phyloP scores from a whole-genome alignment of 108 stramenopile species.

The Poteriospumella lacustris region DNA sequence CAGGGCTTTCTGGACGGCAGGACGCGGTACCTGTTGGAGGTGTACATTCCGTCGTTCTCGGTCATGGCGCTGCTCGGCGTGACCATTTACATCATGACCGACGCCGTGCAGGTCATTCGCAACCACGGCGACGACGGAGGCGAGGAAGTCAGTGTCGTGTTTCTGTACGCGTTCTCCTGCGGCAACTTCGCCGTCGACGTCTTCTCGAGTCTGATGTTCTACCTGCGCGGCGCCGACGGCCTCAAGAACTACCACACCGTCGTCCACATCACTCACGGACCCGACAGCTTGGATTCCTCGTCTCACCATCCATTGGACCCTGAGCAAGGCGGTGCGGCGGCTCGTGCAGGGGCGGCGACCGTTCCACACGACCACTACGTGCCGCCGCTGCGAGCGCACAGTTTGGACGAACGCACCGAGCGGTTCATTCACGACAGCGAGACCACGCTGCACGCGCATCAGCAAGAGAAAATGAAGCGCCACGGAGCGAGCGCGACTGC shows the following conservation, averaged over 20 bases:
- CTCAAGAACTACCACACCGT: background rate
- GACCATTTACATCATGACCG: background rate
- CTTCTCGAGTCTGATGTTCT: background rate
- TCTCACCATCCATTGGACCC: no score
- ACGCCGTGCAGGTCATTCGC: background rate
- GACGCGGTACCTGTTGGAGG: background rate
- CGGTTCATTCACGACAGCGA: no score
- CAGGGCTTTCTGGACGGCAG: background rate
- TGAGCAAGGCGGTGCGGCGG: background rate
- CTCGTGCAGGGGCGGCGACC: no score
- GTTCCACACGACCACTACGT: no score
- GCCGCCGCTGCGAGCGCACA: background rate
- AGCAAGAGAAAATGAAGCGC: no score
- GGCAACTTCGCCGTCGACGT: slow-evolving; percentile 12
- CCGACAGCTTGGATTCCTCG: no score
- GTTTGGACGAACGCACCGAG: background rate
- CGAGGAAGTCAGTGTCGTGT: slow-evolving; percentile 5
- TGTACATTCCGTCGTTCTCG: slow-evolving; percentile 7
- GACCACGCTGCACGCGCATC: no score
- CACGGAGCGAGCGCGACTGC: no score
- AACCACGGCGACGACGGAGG: background rate
- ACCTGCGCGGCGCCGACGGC: background rate
- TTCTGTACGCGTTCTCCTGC: slow-evolving; percentile 4
- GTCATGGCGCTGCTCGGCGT: slow-evolving; percentile 12
- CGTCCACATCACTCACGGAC: no score